Percentiles rank a stretch among this genome's conserved stretches.
These are phyloP conservation scores for Neobulgaria alba DNA, from an alignment of 2,329 filamentous ascomycete genomes.

Conservation along the genomic window DNA sequence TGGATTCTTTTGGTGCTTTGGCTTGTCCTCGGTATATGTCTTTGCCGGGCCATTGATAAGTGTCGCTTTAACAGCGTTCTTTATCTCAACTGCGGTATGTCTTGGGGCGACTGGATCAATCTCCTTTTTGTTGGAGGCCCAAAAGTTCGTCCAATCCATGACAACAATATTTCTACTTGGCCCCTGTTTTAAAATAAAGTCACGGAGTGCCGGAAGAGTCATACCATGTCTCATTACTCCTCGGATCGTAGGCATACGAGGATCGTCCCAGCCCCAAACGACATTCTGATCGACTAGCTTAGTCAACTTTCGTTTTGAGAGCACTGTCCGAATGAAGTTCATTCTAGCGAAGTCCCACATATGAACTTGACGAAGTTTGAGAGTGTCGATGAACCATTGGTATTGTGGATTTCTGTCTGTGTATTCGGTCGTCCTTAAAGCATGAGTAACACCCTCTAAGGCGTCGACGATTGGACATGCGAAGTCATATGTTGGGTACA, in stretches of 20 bases:
- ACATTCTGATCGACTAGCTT: slow-evolving; percentile 70
- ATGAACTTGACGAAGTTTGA: slow-evolving; percentile 67
- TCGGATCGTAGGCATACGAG: slow-evolving; percentile 76
- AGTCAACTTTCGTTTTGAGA: slow-evolving; percentile 80
- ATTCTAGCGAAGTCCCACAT: slow-evolving; percentile 82
- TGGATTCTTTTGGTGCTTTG: slow-evolving; percentile 84
- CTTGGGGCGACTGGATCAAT: slow-evolving; percentile 70
- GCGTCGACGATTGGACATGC: slow-evolving; percentile 76
- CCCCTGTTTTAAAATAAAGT: slow-evolving; percentile 79
- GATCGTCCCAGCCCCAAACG: slow-evolving; percentile 81
- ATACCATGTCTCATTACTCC: slow-evolving; percentile 71
- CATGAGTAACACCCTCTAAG: slow-evolving; percentile 75
- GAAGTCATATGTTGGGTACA: slow-evolving; percentile 83
- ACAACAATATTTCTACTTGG: slow-evolving; percentile 76
- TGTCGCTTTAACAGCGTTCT: slow-evolving; percentile 62
- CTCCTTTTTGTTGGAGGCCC: slow-evolving; percentile 67
- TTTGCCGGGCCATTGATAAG: slow-evolving; percentile 57
- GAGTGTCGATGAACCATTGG: slow-evolving; percentile 72
- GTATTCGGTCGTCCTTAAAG: slow-evolving; percentile 77
- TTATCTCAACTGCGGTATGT: slow-evolving; percentile 63
- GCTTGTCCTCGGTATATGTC: slow-evolving; percentile 63
- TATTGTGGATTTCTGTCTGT: slow-evolving; percentile 81
- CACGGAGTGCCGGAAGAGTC: slow-evolving; percentile 68
- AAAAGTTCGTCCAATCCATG: slow-evolving; percentile 74
- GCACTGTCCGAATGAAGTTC: slow-evolving; percentile 75